Conservation (phyloP, 495 filamentous ascomycete species). For the Cercophora sp. region DNA sequence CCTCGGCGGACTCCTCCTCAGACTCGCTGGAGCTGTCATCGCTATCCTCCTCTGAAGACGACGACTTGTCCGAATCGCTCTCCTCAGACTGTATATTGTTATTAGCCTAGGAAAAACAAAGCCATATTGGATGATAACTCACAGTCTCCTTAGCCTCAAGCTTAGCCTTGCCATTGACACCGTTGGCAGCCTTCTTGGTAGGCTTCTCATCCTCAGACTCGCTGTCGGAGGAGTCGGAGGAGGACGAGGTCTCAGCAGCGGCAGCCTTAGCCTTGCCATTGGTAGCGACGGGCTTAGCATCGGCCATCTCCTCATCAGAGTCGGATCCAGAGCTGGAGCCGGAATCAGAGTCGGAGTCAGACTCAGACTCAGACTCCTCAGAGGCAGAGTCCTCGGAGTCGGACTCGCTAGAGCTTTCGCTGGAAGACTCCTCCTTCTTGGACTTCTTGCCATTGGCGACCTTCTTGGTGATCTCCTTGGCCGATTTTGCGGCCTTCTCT, state of each 20-base stretch:
- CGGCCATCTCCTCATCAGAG: slow-evolving; percentile 48
- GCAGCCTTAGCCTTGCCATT: slow-evolving; percentile 29
- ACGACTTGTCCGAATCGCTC: no score
- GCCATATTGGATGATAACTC: slow-evolving; percentile 42
- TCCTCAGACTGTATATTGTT: slow-evolving; percentile 26
- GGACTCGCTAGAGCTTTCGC: slow-evolving; percentile 12
- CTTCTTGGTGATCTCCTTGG: slow-evolving; percentile 40
- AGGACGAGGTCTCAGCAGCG: slow-evolving; percentile 28
- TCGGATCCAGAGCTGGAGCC: slow-evolving; percentile 34
- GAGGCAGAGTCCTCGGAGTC: slow-evolving; percentile 1
- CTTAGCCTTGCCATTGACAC: slow-evolving; percentile 24
- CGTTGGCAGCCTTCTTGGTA: slow-evolving; percentile 41
- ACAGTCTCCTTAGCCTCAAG: slow-evolving; percentile 11
- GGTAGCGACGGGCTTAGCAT: slow-evolving; percentile 40
- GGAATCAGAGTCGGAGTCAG: slow-evolving; percentile 34
- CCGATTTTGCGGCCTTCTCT: slow-evolving; percentile 47
- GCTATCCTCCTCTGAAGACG: slow-evolving; percentile 13
- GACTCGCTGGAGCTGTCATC: slow-evolving; percentile 19
- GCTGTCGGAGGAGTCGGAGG: slow-evolving; percentile 25
- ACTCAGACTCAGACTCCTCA: slow-evolving; percentile 22
- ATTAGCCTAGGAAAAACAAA: slow-evolving; percentile 25
- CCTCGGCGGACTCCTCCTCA: slow-evolving; percentile 43
- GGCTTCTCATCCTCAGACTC: slow-evolving; percentile 33
- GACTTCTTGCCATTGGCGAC: slow-evolving; percentile 27
- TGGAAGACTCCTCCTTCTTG: slow-evolving; percentile 23